These are phyloP conservation scores for Chaetomium sp. DNA, from an alignment of 2,329 filamentous ascomycete species.

Conservation along the genomic window DNA sequence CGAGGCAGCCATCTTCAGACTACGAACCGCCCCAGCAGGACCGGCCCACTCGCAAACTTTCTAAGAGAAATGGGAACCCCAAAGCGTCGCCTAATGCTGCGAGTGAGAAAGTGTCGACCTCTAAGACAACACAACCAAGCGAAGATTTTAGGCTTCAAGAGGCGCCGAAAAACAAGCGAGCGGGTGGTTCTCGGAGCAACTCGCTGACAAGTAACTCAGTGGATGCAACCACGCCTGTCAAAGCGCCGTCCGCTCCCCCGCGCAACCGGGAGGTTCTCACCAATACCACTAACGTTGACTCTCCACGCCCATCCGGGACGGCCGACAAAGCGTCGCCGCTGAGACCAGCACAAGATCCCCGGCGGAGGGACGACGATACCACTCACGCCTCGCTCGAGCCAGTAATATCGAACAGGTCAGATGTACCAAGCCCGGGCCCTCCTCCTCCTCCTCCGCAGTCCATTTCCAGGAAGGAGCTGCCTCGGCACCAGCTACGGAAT, in stretches of 20 bases:
- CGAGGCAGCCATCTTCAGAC: conserved; percentile 57
- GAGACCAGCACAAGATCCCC: conserved; percentile 54
- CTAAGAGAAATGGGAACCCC: conserved; percentile 34
- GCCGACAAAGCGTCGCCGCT: conserved; percentile 37
- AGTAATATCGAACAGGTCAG: conserved; percentile 34
- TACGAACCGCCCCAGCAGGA: conserved; percentile 49
- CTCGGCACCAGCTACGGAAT: conserved; percentile 35
- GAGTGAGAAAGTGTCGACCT: conserved; percentile 35
- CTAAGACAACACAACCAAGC: conserved; percentile 24
- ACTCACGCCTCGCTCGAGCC: conserved; percentile 39
- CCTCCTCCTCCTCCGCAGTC: conserved; percentile 35
- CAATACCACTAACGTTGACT: conserved; percentile 24
- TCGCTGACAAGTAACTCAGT: conserved; percentile 38
- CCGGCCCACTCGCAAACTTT: conserved; percentile 42
- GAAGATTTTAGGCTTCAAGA: conserved; percentile 77
- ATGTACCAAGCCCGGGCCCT: conserved; percentile 22
- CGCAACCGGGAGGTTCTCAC: conserved; percentile 17
- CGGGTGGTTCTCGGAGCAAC: conserved; percentile 37
- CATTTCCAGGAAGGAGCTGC: conserved; percentile 60
- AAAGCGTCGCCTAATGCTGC: conserved; percentile 32
- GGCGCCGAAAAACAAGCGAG: conserved; percentile 60
- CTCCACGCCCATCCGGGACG: conserved; percentile 29
- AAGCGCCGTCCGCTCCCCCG: conserved; percentile 15
- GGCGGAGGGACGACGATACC: conserved; percentile 49
- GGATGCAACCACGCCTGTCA: conserved; percentile 29